Evolutionary conservation across 2,329 filamentous ascomycete genomes (phyloP).

Genomic region (Sclerotinia glacialis): DNA sequence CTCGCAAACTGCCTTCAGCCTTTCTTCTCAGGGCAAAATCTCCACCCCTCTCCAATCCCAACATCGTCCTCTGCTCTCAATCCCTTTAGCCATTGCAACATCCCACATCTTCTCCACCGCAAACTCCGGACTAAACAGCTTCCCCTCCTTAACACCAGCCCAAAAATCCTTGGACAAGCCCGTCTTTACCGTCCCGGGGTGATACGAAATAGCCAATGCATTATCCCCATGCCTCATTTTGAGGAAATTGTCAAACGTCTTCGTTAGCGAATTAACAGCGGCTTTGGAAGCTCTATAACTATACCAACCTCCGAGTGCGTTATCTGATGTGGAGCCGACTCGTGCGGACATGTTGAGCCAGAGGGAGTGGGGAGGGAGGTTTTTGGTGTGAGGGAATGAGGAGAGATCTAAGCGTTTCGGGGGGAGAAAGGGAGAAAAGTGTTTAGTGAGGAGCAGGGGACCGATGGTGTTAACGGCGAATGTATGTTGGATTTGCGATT

Average conservation of each 20-base stretch:
- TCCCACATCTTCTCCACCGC: slow-evolving; percentile 63
- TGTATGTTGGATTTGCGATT: slow-evolving; percentile 60
- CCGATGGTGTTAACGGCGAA: slow-evolving; percentile 72
- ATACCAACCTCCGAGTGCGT: slow-evolving; percentile 76
- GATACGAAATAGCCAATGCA: slow-evolving; percentile 67
- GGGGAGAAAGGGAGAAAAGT: slow-evolving; percentile 69
- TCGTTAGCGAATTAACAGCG: slow-evolving; percentile 67
- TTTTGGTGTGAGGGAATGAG: slow-evolving; percentile 26
- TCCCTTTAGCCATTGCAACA: slow-evolving; percentile 50
- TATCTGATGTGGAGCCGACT: slow-evolving; percentile 72
- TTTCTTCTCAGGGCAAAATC: slow-evolving; percentile 50
- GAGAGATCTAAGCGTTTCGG: slow-evolving; percentile 48
- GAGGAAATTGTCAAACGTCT: slow-evolving; percentile 69
- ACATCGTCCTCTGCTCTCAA: slow-evolving; percentile 58
- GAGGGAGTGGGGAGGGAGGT: slow-evolving; percentile 54
- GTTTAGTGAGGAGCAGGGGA: slow-evolving; percentile 72
- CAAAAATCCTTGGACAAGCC: slow-evolving; percentile 71
- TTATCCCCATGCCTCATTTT: slow-evolving; percentile 54
- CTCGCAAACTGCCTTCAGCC: not conserved
- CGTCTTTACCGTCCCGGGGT: slow-evolving; percentile 79
- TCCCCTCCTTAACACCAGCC: slow-evolving; percentile 56
- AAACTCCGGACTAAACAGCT: slow-evolving; percentile 65
- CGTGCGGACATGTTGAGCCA: slow-evolving; percentile 77
- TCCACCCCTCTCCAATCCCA: slow-evolving; percentile 70
- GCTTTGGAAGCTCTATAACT: slow-evolving; percentile 75